Conservation (phyloP, 768 basidiomycete species). For the Sistotremastrum suecicum region DNA sequence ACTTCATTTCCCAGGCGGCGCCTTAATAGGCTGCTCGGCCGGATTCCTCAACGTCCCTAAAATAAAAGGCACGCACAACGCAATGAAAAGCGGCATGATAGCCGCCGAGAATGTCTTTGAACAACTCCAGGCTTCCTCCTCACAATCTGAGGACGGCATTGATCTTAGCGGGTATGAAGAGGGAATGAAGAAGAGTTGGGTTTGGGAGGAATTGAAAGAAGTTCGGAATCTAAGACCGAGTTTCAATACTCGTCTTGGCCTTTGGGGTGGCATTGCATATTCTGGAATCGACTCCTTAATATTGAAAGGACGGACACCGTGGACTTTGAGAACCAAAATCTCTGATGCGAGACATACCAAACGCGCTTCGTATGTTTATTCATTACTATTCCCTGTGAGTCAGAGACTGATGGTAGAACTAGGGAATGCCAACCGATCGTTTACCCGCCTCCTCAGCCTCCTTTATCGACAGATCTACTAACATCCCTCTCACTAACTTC, state of each 20-base stretch:
- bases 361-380: slow-evolving; percentile 30
- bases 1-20: slow-evolving; percentile 85
- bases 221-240: slow-evolving; percentile 86
- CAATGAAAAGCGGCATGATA: slow-evolving; percentile 98
- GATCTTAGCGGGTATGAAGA: slow-evolving; percentile 66
- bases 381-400: neutral
- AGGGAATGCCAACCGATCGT: slow-evolving; percentile 57
- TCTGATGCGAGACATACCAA: slow-evolving; percentile 63
- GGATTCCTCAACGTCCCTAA: slow-evolving; percentile 95
- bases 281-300: slow-evolving; percentile 81
- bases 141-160: slow-evolving; percentile 17
- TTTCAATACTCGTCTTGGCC: slow-evolving; percentile 66
- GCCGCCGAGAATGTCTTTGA: slow-evolving; percentile 82
- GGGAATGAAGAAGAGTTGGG: slow-evolving; percentile 65
- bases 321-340: slow-evolving; percentile 60
- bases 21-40: slow-evolving; percentile 87
- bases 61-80: slow-evolving; percentile 97
- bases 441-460: slow-evolving; percentile 80
- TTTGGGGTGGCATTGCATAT: slow-evolving; percentile 80
- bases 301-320: slow-evolving; percentile 73
- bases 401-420: neutral
- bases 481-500: slow-evolving; percentile 83
- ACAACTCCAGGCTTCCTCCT: slow-evolving; percentile 27
- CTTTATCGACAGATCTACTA: slow-evolving; percentile 85
- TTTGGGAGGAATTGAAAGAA: slow-evolving; percentile 74